A percentile compares a stretch with the other conserved stretches of the same genome.
Conservation (phyloP, 1,284 basidiomycete genomes). For the Pisolithus thermaeus region DNA sequence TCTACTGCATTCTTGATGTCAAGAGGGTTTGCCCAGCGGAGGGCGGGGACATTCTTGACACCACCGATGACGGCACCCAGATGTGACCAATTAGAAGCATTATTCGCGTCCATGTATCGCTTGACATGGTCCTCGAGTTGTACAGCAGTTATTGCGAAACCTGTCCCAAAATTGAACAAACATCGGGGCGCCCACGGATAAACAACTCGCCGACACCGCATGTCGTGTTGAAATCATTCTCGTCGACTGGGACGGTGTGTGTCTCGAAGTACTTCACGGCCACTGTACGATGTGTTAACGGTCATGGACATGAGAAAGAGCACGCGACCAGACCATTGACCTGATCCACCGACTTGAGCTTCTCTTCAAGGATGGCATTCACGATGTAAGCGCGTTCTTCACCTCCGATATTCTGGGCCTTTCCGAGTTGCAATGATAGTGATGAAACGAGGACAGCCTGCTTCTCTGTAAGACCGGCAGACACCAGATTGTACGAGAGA, state of each 20-base stretch:
- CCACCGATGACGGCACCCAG: conserved; percentile 69
- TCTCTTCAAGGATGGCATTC: conserved; percentile 62
- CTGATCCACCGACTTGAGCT: conserved; percentile 82
- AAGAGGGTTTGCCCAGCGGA: conserved; percentile 87
- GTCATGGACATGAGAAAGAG: conserved; percentile 1
- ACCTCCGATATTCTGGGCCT: conserved; percentile 40
- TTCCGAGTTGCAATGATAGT: conserved; percentile 61
- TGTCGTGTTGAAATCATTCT: conserved; percentile 70
- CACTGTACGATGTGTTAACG: conserved; percentile 38
- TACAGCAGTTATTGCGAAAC: conserved; percentile 71
- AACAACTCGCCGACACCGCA: conserved; percentile 82
- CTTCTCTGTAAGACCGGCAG: conserved; percentile 64
- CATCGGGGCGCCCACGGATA: neutral
- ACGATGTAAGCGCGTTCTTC: conserved; percentile 67
- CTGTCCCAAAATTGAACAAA: conserved; percentile 35
- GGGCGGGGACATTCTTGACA: conserved; percentile 60
- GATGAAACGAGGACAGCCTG: conserved; percentile 70
- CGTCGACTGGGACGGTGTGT: conserved; percentile 58
- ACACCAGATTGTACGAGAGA: conserved; percentile 48
- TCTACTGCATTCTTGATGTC: conserved; percentile 91
- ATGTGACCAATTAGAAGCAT: conserved; percentile 67
- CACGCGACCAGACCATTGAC: conserved; percentile 56
- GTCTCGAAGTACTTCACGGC: conserved; percentile 75
- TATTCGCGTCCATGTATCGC: conserved; percentile 53
- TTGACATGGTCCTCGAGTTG: conserved; percentile 62